Evolutionary conservation across 257 asterid species (phyloP).

Genomic region (Fraxinus excelsior): DNA sequence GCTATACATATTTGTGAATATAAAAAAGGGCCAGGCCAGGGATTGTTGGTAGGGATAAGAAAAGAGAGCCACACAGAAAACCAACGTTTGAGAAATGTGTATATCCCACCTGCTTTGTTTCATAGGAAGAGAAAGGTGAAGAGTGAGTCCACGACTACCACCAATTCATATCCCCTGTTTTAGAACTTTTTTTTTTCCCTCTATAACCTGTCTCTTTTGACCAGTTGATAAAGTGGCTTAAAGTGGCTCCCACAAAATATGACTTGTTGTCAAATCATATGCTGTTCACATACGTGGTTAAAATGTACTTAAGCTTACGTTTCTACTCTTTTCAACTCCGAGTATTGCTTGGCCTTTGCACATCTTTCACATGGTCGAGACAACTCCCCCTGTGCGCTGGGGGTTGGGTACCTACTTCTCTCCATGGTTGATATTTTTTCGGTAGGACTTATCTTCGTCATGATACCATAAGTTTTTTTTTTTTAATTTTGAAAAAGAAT

Average conservation of each 20-base stretch:
- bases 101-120: slow-evolving; percentile 49
- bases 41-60: slow-evolving; percentile 60
- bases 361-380: too few relatives aligned
- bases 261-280: background rate
- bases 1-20: slow-evolving; percentile 24
- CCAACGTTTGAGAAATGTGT: slow-evolving; percentile 50
- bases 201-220: slow-evolving; percentile 32
- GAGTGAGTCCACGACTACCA: slow-evolving; percentile 80
- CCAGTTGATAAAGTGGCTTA: slow-evolving; percentile 28
- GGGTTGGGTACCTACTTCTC: too few relatives aligned
- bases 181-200: slow-evolving; percentile 23
- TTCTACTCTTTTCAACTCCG: too few relatives aligned
- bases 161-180: slow-evolving; percentile 42
- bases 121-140: slow-evolving; percentile 57
- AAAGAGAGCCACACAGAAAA: slow-evolving; percentile 91
- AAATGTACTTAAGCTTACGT: too few relatives aligned
- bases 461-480: too few relatives aligned
- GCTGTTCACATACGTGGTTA: too few relatives aligned
- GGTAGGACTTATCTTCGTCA: too few relatives aligned
- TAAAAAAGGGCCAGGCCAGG: slow-evolving; percentile 12
- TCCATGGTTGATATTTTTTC: too few relatives aligned
- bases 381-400: too few relatives aligned
- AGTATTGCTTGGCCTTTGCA: too few relatives aligned
- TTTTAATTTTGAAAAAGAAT: too few relatives aligned
- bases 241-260: slow-evolving; percentile 30